Evolutionary conservation across 257 asterid species (phyloP), one percentile per base, ranked within the genome.

Genomic region (Fraxinus cuspidata): DNA sequence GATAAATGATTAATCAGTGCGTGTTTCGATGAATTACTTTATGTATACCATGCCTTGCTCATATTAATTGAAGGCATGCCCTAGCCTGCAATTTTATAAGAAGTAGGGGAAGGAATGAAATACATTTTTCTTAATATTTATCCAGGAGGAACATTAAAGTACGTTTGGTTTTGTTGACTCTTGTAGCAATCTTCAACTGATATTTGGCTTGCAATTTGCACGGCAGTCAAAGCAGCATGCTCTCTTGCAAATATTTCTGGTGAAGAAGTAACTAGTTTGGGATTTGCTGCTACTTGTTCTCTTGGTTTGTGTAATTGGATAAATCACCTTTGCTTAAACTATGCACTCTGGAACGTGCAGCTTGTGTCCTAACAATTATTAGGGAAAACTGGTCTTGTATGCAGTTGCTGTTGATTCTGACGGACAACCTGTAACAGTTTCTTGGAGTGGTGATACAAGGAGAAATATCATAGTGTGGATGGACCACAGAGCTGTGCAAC

Each of bases 401-500:
- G 88, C 94, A 94, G 99, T 95, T 85, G 99, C 98, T 78, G 87
- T 91, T 76, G 99, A 90, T 88, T 81, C 87, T 79, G 97, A 95
- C 72, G 99, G 97, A 74, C 97, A 89, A 77, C 98, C 99, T 71
- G 99, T 95, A 40, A 89, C 99, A 12, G 94, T 95, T 86, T 95
- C 99, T 74, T 90, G 82, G 96, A 86, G 97, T 79, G 92, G 93
- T 70, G 99, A 95, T 65, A 44, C 97, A 31, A 91, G 99, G 84
- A 89, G 99, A 83, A 95, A 95, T 85, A 81, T 95, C 77, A 95
- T 95, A 70, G 96, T 93, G 77, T 95, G 99, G 99, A 95, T 95
- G 99, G 99, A 95, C 85, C 99, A 95, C 80, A 87, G 99, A 86
- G 98, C 99, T 85, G 97, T 93, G 71, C 86, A 89, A 72, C 98